phyloP scores from a whole-genome alignment of 495 filamentous ascomycete species.

The Peziza echinospora region DNA sequence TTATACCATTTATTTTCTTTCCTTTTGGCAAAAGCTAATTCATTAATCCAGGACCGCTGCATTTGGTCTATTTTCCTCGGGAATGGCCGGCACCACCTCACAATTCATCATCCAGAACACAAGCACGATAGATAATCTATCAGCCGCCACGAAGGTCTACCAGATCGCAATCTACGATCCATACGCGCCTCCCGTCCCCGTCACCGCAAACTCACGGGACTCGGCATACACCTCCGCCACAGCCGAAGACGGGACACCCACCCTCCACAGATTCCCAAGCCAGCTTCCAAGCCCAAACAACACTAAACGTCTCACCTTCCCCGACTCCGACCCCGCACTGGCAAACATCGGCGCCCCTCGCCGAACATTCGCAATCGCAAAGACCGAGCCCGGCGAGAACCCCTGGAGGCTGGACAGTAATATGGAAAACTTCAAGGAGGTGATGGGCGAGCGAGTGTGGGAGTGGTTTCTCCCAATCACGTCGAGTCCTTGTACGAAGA shows the following conservation, averaged over 20 bases:
- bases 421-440: conserved; percentile 44
- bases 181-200: conserved; percentile 23
- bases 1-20: neutral
- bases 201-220: conserved; percentile 6
- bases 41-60: conserved; percentile 4
- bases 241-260: neutral
- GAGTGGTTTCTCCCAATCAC: conserved; percentile 60
- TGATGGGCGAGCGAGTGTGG: conserved; percentile 45
- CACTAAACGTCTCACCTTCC: neutral
- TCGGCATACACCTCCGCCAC: neutral
- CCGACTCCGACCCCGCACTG: neutral
- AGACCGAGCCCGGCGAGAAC: conserved; percentile 51
- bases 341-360: conserved; percentile 19
- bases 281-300: neutral
- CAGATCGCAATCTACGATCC: conserved; percentile 58
- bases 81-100: conserved; percentile 49
- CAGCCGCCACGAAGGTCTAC: conserved; percentile 37
- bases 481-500: conserved; percentile 38
- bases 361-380: conserved; percentile 55
- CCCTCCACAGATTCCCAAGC: neutral
- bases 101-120: conserved; percentile 48
- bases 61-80: conserved; percentile 36
- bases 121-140: conserved; percentile 64
- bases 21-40: conserved; percentile 10
- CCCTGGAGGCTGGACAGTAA: conserved; percentile 47